phyloP scores from a whole-genome alignment of 345 rosid species.

The Turnera subulata region DNA sequence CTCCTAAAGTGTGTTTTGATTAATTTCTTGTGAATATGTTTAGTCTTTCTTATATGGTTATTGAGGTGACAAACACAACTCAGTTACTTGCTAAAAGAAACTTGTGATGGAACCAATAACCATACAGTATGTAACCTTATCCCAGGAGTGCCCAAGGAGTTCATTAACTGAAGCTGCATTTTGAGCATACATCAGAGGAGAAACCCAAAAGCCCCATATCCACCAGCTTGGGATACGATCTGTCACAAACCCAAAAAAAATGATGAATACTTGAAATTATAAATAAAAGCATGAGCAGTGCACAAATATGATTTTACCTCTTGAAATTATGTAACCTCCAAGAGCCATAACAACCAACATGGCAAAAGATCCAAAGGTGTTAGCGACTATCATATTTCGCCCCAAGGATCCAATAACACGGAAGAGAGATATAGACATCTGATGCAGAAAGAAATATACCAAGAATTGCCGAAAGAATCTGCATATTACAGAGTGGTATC shows the following conservation, averaged over 20 bases:
- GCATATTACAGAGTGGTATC: constrained; percentile 33
- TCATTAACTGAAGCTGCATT: constrained; percentile 97
- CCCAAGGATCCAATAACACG: constrained; percentile 99
- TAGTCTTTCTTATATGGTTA: too few relatives aligned
- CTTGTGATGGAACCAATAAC: not conserved
- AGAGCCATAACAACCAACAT: constrained; percentile 97
- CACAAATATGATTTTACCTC: constrained; percentile 44
- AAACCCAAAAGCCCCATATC: constrained; percentile 99
- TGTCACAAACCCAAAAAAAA: constrained; percentile 33
- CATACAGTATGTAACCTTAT: constrained; percentile 45
- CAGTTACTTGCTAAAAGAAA: not conserved
- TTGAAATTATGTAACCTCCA: constrained; percentile 90
- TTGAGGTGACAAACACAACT: too few relatives aligned
- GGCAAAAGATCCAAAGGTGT: constrained; percentile 96
- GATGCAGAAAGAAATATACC: constrained; percentile 87
- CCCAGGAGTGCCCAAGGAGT: constrained; percentile 87
- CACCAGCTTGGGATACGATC: constrained; percentile 92
- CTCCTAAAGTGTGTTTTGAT: too few relatives aligned
- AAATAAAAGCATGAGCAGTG: constrained; percentile 2
- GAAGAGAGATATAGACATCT: constrained; percentile 85
- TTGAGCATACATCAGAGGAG: constrained; percentile 95
- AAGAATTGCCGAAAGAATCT: constrained; percentile 81
- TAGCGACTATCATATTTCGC: constrained; percentile 90
- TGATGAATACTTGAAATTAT: constrained; percentile 13
- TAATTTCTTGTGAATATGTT: too few relatives aligned